phyloP scores from a whole-genome alignment of 768 basidiomycete species.

The Tulasnella calospora region DNA sequence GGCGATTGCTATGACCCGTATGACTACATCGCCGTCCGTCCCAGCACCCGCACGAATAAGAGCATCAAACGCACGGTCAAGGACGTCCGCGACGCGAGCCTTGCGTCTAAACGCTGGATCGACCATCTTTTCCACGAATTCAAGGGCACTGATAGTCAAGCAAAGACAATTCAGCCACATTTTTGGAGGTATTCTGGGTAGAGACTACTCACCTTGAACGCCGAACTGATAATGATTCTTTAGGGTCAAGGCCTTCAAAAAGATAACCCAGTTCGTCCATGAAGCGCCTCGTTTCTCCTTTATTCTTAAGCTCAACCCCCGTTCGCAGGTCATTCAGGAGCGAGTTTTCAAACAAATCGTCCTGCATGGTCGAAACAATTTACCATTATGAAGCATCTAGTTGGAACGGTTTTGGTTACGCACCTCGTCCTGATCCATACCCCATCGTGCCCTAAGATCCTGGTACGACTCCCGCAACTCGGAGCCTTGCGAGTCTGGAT shows the following conservation, averaged over 20 bases:
- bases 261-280: slow-evolving; percentile 81
- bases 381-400: background rate
- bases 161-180: background rate
- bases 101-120: slow-evolving; percentile 71
- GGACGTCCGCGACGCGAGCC: slow-evolving; percentile 72
- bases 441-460: slow-evolving; percentile 70
- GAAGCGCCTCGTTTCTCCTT: slow-evolving; percentile 74
- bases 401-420: slow-evolving; percentile 36
- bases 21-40: slow-evolving; percentile 42
- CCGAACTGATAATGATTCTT: slow-evolving; percentile 49
- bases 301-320: slow-evolving; percentile 72
- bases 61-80: slow-evolving; percentile 62
- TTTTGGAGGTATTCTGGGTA: background rate
- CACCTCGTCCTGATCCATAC: slow-evolving; percentile 68
- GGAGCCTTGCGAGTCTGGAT: slow-evolving; percentile 37
- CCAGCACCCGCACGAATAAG: slow-evolving; percentile 48
- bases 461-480: slow-evolving; percentile 66
- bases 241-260: slow-evolving; percentile 66
- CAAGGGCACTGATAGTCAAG: slow-evolving; percentile 53
- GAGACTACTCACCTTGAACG: slow-evolving; percentile 55
- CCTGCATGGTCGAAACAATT: background rate
- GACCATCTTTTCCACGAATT: slow-evolving; percentile 69
- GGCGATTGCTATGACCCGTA: slow-evolving; percentile 59
- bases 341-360: background rate
- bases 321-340: slow-evolving; percentile 30